Conservation (phyloP, 352 stramenopile species). For the Globisporangium paroecandrum region DNA sequence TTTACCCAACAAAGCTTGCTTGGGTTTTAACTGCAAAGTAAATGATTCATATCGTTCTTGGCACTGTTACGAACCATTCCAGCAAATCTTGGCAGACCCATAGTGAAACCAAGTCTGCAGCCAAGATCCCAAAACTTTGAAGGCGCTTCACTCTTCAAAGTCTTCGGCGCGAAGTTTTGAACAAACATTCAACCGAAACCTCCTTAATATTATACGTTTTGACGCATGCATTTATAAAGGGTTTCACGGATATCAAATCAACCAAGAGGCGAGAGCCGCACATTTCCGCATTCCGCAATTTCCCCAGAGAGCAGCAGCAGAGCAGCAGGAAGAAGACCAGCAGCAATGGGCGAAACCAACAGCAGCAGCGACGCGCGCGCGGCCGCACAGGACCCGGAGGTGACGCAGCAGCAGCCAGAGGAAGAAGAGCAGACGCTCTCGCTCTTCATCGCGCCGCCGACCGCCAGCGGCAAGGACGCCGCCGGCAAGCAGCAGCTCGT, state of each 20-base stretch:
- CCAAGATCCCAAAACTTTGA: too few relatives aligned
- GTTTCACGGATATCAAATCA: too few relatives aligned
- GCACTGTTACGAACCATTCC: not conserved
- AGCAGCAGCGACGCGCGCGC: slow-evolving; percentile 20
- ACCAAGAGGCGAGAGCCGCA: not conserved
- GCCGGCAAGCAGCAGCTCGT: slow-evolving; percentile 25
- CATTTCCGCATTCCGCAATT: slow-evolving; percentile 34
- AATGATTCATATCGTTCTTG: too few relatives aligned
- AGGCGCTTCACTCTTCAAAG: too few relatives aligned
- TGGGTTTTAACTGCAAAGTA: too few relatives aligned
- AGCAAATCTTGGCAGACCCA: too few relatives aligned
- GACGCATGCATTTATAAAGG: too few relatives aligned
- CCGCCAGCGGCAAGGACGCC: slow-evolving; percentile 2
- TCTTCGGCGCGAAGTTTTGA: too few relatives aligned
- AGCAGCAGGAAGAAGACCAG: not conserved
- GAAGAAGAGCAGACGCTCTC: slow-evolving; percentile 43
- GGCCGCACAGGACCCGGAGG: slow-evolving; percentile 24
- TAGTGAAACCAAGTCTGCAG: too few relatives aligned
- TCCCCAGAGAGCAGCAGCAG: slow-evolving; percentile 11
- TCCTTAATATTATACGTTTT: too few relatives aligned
- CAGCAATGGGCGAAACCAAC: slow-evolving; percentile 19
- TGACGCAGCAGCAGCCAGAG: not conserved
- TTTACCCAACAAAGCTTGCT: too few relatives aligned
- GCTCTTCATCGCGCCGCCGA: slow-evolving; percentile 53
- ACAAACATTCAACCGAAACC: too few relatives aligned